A percentile compares a stretch with the other conserved stretches of the same genome.
Evolutionary conservation across 306 rosid species (phyloP).

Genomic region (Vigna radiata): DNA sequence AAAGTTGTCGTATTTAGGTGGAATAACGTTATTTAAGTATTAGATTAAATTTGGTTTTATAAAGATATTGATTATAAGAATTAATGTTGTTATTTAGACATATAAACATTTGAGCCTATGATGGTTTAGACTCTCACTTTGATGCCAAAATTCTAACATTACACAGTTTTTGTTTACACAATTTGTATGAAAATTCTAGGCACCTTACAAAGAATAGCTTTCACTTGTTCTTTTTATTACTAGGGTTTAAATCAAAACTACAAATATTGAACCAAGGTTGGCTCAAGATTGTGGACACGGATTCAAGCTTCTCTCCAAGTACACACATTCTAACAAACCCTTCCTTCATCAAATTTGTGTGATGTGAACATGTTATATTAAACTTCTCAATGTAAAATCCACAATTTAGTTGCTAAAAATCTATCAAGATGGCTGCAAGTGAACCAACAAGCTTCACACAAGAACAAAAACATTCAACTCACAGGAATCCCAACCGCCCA

Average conservation of each 20-base stretch:
- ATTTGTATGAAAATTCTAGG: neutral
- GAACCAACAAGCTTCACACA: slow-evolving; percentile 17
- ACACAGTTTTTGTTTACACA: neutral
- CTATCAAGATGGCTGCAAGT: slow-evolving; percentile 6
- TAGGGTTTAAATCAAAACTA: neutral
- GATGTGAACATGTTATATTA: neutral
- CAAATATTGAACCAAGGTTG: neutral
- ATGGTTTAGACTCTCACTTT: neutral
- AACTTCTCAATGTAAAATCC: neutral
- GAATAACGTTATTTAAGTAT: neutral
- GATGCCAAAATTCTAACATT: no score
- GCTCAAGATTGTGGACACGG: neutral
- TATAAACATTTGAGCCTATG: neutral
- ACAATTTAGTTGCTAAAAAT: neutral
- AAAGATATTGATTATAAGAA: no score
- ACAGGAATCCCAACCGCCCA: slow-evolving; percentile 97
- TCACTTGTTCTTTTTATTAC: neutral
- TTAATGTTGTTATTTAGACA: neutral
- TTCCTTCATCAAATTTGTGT: neutral
- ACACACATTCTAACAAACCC: neutral
- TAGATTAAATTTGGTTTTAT: neutral
- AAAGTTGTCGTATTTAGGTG: neutral
- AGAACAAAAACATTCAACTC: slow-evolving; percentile 38
- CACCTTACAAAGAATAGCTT: neutral
- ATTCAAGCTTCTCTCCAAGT: neutral